Base-by-base conservation (phyloP, 1,139 yeast species). In the Saccharomyces hybrid region DNA sequence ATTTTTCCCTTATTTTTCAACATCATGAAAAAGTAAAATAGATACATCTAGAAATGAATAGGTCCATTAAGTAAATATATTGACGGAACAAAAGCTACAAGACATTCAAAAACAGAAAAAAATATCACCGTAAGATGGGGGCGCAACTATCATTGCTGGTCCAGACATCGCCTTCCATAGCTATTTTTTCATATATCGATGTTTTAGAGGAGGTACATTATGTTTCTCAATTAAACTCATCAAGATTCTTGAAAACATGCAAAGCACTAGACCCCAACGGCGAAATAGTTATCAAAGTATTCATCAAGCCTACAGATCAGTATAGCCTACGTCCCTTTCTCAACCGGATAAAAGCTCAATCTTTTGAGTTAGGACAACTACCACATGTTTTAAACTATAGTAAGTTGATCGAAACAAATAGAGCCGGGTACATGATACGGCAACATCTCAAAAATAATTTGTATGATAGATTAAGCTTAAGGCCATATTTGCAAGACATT, bases 111-210 rank as follows among this genome's bases (percentile, higher is more conserved):
- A 26, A 23, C 20, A 20, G 30, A 13, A 9, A 8, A 13, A 13
- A n/a, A 25, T 16, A 46, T 20, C 20, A 20, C 31, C 2, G 23
- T 16, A 50, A 3, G 6, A 90, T 91, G 97, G 97, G 97, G 16
- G 89, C 88, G 23, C 86, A 87, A 68, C 74, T 91, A 61, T 90
- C 97, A 4, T 75, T 88, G 50, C 73, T 89, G 66, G 89, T 97
- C 30, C 97, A 97, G 5, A 83, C 93, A 13, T 90, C 97, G 3
- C 91, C 95, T 4, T 88, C 97, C 1, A 88, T 93, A 63, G 97
- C 96, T 11, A 78, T 90, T 4, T 90, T 95, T 32, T 91, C 98
- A 1, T 93, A 91, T 64, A 81, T 93, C 42, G 88, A 88, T 63
- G 89, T 88, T 52, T 75, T 93, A 26, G 82, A 82, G 31, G 82